Evolutionary conservation across 2,329 filamentous ascomycete genomes (phyloP).

Genomic region (Aspergillus felis): DNA sequence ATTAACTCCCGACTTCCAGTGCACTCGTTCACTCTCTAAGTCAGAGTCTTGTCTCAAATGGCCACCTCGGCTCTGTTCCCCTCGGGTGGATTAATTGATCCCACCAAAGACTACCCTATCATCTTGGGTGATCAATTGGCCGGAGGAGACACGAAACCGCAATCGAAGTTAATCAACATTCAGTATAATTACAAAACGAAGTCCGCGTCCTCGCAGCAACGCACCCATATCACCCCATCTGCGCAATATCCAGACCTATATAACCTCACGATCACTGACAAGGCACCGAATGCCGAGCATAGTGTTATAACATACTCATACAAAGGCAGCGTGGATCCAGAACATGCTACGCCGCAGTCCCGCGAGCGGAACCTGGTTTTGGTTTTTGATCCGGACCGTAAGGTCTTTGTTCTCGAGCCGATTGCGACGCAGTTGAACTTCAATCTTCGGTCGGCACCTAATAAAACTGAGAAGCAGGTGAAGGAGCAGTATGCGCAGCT

Average conservation of each 20-base stretch:
- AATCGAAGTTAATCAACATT: slow-evolving; percentile 35
- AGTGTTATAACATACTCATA: slow-evolving; percentile 38
- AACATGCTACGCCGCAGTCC: slow-evolving; percentile 22
- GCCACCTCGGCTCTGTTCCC: slow-evolving; percentile 28
- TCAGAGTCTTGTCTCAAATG: slow-evolving; percentile 19
- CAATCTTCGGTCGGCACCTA: slow-evolving; percentile 71
- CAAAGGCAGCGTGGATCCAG: slow-evolving; percentile 38
- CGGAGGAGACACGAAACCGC: slow-evolving; percentile 20
- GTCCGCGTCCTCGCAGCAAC: slow-evolving; percentile 35
- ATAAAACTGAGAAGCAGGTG: slow-evolving; percentile 62
- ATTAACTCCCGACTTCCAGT: neutral
- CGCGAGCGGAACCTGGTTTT: slow-evolving; percentile 47
- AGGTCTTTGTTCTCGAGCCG: slow-evolving; percentile 77
- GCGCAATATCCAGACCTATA: slow-evolving; percentile 34
- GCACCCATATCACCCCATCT: slow-evolving; percentile 33
- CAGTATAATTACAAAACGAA: slow-evolving; percentile 47
- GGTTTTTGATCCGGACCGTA: slow-evolving; percentile 69
- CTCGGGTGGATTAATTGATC: slow-evolving; percentile 37
- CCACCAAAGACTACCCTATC: slow-evolving; percentile 46
- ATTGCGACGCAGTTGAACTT: slow-evolving; percentile 81
- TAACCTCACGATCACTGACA: slow-evolving; percentile 41
- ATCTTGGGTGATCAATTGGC: slow-evolving; percentile 42
- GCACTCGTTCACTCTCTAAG: neutral
- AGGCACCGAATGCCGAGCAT: slow-evolving; percentile 37
- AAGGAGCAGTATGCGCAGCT: slow-evolving; percentile 66